Percentiles rank a stretch among this genome's conserved stretches.
Evolutionary conservation across 805 yeast species (phyloP).

Genomic region (Kluyveromyces nonfermentans): DNA sequence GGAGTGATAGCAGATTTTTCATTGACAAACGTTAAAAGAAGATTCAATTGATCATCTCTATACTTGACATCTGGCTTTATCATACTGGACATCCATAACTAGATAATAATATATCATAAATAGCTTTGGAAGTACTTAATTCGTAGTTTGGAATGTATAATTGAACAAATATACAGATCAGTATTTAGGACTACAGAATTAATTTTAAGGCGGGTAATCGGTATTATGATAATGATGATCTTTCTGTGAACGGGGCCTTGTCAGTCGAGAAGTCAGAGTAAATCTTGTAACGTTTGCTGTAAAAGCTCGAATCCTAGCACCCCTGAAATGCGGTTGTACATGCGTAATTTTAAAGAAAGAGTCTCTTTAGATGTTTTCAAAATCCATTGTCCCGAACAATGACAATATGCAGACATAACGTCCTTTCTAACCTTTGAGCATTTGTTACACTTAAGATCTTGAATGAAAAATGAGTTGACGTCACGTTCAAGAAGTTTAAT

Average conservation of each 20-base stretch:
- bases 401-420: slow-evolving; percentile 64
- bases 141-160: too few species aligned
- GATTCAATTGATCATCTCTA: slow-evolving; percentile 20
- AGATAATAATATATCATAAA: too few species aligned
- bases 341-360: neutral
- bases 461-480: slow-evolving; percentile 55
- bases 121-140: too few species aligned
- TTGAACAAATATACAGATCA: neutral
- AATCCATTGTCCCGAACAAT: slow-evolving; percentile 83
- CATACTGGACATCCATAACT: neutral
- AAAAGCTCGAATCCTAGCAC: neutral
- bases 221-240: too few species aligned
- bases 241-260: too few species aligned
- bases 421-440: slow-evolving; percentile 61
- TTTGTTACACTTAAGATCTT: slow-evolving; percentile 73
- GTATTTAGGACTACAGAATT: neutral
- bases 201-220: neutral
- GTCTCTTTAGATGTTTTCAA: slow-evolving; percentile 42
- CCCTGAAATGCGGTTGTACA: neutral
- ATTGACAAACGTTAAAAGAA: slow-evolving; percentile 16
- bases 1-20: slow-evolving; percentile 16
- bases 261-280: neutral
- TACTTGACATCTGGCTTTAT: slow-evolving; percentile 3
- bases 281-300: neutral
- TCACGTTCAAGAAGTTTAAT: slow-evolving; percentile 52